Evolutionary conservation across 1,284 basidiomycete species (phyloP).

Genomic region (Anthracocystis walkeri): DNA sequence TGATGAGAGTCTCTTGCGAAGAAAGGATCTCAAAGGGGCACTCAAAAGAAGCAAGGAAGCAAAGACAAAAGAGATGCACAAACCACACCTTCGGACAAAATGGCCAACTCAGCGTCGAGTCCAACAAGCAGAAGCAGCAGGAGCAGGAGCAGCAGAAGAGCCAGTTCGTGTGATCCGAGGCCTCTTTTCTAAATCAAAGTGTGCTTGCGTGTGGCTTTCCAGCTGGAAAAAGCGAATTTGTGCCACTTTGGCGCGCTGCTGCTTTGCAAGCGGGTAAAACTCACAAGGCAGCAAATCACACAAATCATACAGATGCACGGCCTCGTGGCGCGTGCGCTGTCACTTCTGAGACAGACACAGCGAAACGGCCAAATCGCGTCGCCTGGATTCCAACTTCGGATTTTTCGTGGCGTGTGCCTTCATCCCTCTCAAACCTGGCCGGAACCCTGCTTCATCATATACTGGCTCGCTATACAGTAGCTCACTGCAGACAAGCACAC

Average conservation of each 20-base stretch:
- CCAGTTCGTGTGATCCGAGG: slow-evolving; percentile 25
- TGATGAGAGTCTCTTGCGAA: neutral
- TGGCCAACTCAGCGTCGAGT: slow-evolving; percentile 10
- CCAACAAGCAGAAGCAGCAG: too few species aligned
- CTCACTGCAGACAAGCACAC: neutral
- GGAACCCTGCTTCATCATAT: neutral
- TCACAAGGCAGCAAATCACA: slow-evolving; percentile 1
- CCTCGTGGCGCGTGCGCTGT: slow-evolving; percentile 39
- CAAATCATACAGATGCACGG: slow-evolving; percentile 1
- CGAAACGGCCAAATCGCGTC: slow-evolving; percentile 16
- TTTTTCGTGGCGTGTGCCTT: slow-evolving; percentile 6
- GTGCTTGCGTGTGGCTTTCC: slow-evolving; percentile 23
- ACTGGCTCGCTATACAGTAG: neutral
- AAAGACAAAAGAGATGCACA: slow-evolving; percentile 21
- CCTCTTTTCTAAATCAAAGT: neutral
- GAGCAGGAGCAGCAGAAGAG: neutral
- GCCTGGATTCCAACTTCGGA: slow-evolving; percentile 1
- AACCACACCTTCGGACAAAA: slow-evolving; percentile 7
- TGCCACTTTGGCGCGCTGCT: slow-evolving; percentile 34
- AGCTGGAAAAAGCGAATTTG: neutral
- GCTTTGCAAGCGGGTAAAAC: slow-evolving; percentile 16
- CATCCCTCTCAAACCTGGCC: neutral
- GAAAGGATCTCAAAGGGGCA: neutral
- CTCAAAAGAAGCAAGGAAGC: neutral
- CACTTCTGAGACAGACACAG: slow-evolving; percentile 17